These are phyloP conservation scores for Ophiostoma angusticollis DNA, from an alignment of 2,329 filamentous ascomycete species.

Conservation along the genomic window DNA sequence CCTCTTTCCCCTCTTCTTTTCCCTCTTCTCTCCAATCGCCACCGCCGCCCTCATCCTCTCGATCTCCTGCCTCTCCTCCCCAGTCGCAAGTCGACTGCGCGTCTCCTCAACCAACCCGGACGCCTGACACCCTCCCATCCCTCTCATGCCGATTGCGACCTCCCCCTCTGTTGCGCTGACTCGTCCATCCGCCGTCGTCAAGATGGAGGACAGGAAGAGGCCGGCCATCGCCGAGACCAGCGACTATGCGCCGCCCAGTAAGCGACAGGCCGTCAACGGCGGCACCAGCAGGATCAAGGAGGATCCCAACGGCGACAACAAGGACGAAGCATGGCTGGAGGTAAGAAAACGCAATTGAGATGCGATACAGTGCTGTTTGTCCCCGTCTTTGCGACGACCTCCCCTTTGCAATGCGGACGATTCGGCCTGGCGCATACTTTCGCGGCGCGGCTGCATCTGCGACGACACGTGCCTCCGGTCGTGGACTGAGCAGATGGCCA, in stretches of 20 bases:
- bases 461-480: no score
- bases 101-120: conserved; percentile 16
- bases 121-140: conserved; percentile 23
- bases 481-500: no score
- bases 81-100: no score
- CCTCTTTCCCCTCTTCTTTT: conserved; percentile 11
- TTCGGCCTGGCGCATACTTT: no score
- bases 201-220: conserved; percentile 99
- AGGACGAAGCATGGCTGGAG: conserved; percentile 51
- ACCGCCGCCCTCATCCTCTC: conserved; percentile 13
- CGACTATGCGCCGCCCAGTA: conserved; percentile 77
- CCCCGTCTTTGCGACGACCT: no score
- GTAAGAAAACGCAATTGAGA: conserved; percentile 38
- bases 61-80: conserved; percentile 14
- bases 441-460: no score
- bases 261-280: conserved; percentile 85
- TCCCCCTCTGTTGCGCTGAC: conserved; percentile 49
- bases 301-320: conserved; percentile 41
- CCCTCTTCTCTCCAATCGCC: conserved; percentile 18
- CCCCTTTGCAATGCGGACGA: no score
- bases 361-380: conserved; percentile 13
- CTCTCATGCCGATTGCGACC: conserved; percentile 83
- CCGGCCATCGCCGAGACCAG: conserved; percentile 68
- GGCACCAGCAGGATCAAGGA: conserved; percentile 39
- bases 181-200: conserved; percentile 71